phyloP scores from a whole-genome alignment of 352 stramenopile genomes.

The Pythium chondricola region DNA sequence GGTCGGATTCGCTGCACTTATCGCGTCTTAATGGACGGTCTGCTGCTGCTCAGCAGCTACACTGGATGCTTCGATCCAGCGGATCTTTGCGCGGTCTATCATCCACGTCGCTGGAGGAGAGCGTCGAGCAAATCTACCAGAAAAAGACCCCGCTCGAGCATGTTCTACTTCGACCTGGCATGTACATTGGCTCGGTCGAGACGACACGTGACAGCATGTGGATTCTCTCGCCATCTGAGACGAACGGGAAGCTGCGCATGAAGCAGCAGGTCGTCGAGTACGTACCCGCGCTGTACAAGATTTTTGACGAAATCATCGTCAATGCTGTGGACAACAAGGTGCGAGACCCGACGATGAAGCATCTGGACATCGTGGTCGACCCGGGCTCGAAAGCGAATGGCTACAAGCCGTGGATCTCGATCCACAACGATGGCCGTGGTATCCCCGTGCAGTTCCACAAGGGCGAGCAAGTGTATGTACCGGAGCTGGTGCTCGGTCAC shows the following conservation, averaged over 20 bases:
- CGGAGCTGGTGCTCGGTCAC: slow-evolving; percentile 98
- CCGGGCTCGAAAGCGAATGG: slow-evolving; percentile 46
- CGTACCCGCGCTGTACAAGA: slow-evolving; percentile 95
- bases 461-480: slow-evolving; percentile 96
- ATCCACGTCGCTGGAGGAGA: slow-evolving; percentile 34
- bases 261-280: slow-evolving; percentile 74
- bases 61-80: too few relatives aligned
- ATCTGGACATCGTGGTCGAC: slow-evolving; percentile 69
- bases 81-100: too few relatives aligned
- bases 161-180: slow-evolving; percentile 85
- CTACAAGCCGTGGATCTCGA: slow-evolving; percentile 87
- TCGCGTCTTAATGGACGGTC: too few relatives aligned
- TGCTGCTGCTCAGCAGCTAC: too few relatives aligned
- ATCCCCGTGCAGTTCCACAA: slow-evolving; percentile 98
- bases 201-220: slow-evolving; percentile 68
- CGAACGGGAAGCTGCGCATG: slow-evolving; percentile 37
- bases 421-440: slow-evolving; percentile 97
- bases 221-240: slow-evolving; percentile 45
- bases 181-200: slow-evolving; percentile 91
- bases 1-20: too few relatives aligned
- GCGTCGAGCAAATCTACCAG: slow-evolving; percentile 82
- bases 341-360: slow-evolving; percentile 69
- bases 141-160: slow-evolving; percentile 89
- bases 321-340: slow-evolving; percentile 97
- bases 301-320: slow-evolving; percentile 99